Evolutionary conservation across 805 yeast species (phyloP).

Genomic region (Pichia ethanolica): DNA sequence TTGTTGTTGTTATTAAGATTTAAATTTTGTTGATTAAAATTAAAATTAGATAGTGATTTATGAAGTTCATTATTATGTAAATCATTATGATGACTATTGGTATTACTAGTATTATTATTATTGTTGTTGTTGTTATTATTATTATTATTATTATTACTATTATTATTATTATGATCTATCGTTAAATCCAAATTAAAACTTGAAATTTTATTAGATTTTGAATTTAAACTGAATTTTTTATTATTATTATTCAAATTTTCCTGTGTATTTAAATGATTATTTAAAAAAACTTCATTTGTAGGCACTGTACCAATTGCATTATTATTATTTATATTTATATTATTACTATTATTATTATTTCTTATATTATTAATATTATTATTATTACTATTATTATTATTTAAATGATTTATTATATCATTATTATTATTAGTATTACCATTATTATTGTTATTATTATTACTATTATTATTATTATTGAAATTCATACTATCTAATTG

Average conservation of each 20-base stretch:
- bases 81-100: not conserved
- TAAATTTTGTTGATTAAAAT: conserved; percentile 14
- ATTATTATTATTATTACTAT: conserved; percentile 1
- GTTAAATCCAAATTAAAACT: conserved; percentile 9
- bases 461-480: not conserved
- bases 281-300: conserved; percentile 83
- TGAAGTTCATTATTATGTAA: conserved; percentile 5
- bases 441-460: conserved; percentile 32
- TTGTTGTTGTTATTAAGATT: not conserved
- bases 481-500: not conserved
- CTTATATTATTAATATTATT: not conserved
- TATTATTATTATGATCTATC: not conserved
- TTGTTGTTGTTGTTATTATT: conserved; percentile 10
- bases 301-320: conserved; percentile 74
- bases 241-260: conserved; percentile 4
- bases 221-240: conserved; percentile 8
- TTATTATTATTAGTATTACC: conserved; percentile 41
- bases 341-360: conserved; percentile 29
- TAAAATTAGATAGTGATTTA: conserved; percentile 15
- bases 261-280: conserved; percentile 16
- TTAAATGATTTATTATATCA: no score
- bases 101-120: no score
- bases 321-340: conserved; percentile 34
- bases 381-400: no score
- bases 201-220: conserved; percentile 5